Conservation (phyloP, 2,329 filamentous ascomycete species). For the Coniochaeta ligniaria region DNA sequence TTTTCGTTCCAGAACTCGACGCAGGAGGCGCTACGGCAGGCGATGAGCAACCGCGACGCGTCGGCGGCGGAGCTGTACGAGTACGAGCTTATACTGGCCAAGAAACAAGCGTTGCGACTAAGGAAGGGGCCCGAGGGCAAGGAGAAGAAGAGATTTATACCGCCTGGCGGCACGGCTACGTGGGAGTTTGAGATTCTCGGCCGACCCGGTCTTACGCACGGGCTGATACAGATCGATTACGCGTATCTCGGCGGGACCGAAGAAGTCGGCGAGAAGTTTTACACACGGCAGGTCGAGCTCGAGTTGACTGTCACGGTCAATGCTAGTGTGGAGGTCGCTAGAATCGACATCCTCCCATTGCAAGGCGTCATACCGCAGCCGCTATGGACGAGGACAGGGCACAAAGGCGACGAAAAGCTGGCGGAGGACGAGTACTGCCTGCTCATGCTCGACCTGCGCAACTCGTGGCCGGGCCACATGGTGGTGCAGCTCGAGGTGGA, state of each 20-base stretch:
- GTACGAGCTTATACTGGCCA: constrained; percentile 71
- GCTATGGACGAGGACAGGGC: constrained; percentile 45
- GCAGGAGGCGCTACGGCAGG: constrained; percentile 66
- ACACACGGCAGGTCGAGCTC: constrained; percentile 75
- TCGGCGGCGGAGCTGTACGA: constrained; percentile 77
- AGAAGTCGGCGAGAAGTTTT: constrained; percentile 66
- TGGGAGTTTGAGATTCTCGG: constrained; percentile 83
- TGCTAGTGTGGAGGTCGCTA: constrained; percentile 74
- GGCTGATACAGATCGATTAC: constrained; percentile 79
- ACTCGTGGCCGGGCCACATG: constrained; percentile 81
- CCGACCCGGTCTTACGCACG: constrained; percentile 75
- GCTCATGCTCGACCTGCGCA: constrained; percentile 75
- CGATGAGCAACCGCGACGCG: constrained; percentile 69
- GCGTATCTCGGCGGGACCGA: constrained; percentile 65
- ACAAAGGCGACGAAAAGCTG: constrained; percentile 23
- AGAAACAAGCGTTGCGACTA: constrained; percentile 60
- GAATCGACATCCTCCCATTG: constrained; percentile 73
- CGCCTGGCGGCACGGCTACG: constrained; percentile 57
- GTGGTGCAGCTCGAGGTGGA: constrained; percentile 54
- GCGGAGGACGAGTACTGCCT: constrained; percentile 64
- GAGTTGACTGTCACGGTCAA: constrained; percentile 87
- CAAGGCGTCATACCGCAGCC: constrained; percentile 56
- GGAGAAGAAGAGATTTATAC: constrained; percentile 51
- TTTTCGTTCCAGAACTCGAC: constrained; percentile 90
- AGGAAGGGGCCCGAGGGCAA: constrained; percentile 42